These are phyloP conservation scores for Salix viminalis DNA, from an alignment of 345 rosid genomes.

Conservation along the genomic window DNA sequence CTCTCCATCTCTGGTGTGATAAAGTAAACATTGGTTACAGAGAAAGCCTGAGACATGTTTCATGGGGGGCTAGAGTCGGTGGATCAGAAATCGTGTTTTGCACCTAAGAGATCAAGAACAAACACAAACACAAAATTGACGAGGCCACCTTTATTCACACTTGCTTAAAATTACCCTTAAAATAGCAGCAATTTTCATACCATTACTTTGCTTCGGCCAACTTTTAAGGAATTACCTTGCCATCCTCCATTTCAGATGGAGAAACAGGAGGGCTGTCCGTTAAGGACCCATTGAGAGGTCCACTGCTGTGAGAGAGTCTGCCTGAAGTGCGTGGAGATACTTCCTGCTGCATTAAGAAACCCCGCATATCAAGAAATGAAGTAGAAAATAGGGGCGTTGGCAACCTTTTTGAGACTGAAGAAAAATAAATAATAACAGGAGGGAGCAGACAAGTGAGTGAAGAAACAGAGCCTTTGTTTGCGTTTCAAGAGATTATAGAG, in stretches of 20 bases:
- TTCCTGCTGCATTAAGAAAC: constrained; percentile 59
- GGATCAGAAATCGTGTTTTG: constrained; percentile 34
- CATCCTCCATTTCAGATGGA: constrained; percentile 71
- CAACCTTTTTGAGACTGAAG: not conserved
- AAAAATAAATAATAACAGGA: not conserved
- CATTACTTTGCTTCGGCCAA: not conserved
- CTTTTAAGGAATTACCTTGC: constrained; percentile 40
- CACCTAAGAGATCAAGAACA: constrained; percentile 5
- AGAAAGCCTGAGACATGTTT: constrained; percentile 51
- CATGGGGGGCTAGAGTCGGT: constrained; percentile 19
- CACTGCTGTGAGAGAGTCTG: constrained; percentile 82
- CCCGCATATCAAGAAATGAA: not conserved
- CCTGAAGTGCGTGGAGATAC: constrained; percentile 84
- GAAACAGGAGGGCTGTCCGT: constrained; percentile 98
- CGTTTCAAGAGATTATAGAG: not conserved
- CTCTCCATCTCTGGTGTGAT: not conserved
- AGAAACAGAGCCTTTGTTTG: not conserved
- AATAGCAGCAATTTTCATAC: not conserved
- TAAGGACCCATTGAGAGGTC: constrained; percentile 74
- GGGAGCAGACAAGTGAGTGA: too few species aligned
- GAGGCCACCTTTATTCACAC: constrained; percentile 5
- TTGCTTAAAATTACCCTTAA: not conserved
- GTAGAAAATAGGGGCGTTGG: not conserved
- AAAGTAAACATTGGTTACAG: constrained; percentile 35
- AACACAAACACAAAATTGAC: not conserved